Evolutionary conservation across 2,329 filamentous ascomycete species (phyloP), one percentile per base, ranked within the genome.

Genomic region (Cladosporium sp.): DNA sequence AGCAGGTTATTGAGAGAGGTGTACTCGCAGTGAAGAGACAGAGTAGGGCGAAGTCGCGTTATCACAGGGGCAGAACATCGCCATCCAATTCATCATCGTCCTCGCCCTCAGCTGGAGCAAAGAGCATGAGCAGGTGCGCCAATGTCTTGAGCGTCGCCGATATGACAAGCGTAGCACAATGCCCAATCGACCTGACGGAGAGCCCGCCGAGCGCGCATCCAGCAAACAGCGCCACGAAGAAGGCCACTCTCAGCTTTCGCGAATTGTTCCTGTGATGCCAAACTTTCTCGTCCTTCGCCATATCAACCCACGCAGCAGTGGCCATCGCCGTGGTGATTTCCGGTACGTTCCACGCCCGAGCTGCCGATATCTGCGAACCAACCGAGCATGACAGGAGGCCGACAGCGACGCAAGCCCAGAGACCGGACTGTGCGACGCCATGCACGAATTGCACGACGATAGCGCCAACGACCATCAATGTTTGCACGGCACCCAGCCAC

Each of bases 271-370:
- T 65, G 8, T 70, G 8, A 4, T 67, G 70, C 17, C 83, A 76
- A 51, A 86, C 70, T 5, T 73, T 73, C 30, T 75, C 75, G 66
- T 87, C 84, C 56, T 85, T 81, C 54, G 84, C 69, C 57, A 86
- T 66, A 65, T 87, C 84, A 1, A 87, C 75, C 78, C 82, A 86
- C 1, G 84, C 84, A 0, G 84, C 83, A 5, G 84, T 87, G 0
- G 83, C 84, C 83, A 86, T 86, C 25, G 84, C 83, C 0, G 84
- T 87, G 59, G 78, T 84, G 65, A 87, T 86, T 68, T 87, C 84
- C 0, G 81, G 81, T 72, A 85, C 80, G 47, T 75, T 72, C 58
- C 87, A 67, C 39, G 78, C 76, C 22, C 84, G 75, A 2, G 78
- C 78, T 72, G 83, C 79, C 2, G 84, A 83, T 0, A 87, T 83